These are phyloP conservation scores for Penicillium sp. DNA, from an alignment of 2,329 filamentous ascomycete species.

Conservation along the genomic window DNA sequence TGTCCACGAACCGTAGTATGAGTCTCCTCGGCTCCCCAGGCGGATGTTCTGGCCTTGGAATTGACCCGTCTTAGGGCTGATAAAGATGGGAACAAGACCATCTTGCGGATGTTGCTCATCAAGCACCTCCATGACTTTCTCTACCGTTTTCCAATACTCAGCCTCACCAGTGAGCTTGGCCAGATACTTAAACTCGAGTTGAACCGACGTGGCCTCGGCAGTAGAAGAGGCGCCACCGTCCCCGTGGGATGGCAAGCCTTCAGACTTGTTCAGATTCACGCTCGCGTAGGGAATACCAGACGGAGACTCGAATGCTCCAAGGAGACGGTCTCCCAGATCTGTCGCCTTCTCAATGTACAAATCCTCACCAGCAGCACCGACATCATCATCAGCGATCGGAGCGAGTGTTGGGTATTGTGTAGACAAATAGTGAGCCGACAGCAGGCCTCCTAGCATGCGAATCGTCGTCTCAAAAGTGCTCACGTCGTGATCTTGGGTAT, in stretches of 20 bases:
- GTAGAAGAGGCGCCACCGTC: conserved; percentile 88
- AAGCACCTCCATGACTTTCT: conserved; percentile 85
- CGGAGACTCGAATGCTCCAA: conserved; percentile 79
- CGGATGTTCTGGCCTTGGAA: conserved; percentile 85
- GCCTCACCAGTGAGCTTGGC: conserved; percentile 90
- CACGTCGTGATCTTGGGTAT: conserved; percentile 90
- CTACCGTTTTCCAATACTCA: conserved; percentile 84
- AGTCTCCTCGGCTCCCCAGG: conserved; percentile 88
- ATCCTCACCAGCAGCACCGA: conserved; percentile 71
- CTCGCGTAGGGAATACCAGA: conserved; percentile 88
- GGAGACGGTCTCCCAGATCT: conserved; percentile 79
- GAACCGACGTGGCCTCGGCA: conserved; percentile 83
- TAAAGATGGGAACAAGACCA: conserved; percentile 85
- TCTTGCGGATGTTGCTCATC: conserved; percentile 74
- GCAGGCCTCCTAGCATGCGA: conserved; percentile 86
- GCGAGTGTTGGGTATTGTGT: conserved; percentile 75
- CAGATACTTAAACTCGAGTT: conserved; percentile 96
- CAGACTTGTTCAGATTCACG: conserved; percentile 72
- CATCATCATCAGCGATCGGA: conserved; percentile 64
- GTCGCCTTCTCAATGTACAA: conserved; percentile 93
- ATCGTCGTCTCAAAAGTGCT: conserved; percentile 98
- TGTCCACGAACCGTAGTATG: conserved; percentile 64
- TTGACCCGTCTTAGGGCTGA: conserved; percentile 69
- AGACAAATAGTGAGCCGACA: conserved; percentile 93
- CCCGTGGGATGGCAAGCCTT: conserved; percentile 73